Base-by-base conservation (phyloP, 306 rosid species). In the Begonia loranthoides region DNA sequence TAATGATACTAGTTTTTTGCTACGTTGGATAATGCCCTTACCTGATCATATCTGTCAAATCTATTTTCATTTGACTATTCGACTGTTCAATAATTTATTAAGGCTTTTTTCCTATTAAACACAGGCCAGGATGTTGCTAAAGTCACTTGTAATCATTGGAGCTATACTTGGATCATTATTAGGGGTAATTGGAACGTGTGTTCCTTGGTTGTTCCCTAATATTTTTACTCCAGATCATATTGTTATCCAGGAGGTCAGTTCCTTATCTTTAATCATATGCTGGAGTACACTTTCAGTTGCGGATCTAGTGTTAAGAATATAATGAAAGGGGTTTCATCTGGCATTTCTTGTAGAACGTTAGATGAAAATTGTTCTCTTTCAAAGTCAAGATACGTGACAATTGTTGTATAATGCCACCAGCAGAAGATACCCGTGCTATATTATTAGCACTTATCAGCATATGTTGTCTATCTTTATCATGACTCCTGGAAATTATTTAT, bases 121-220 rank as follows among this genome's bases (percentile, higher is more conserved):
- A 72, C 86, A 81, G 95, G 95, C 89, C 45, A 66, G 82, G 13
- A 52, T 57, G 71, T 76, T 89, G 66, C 83, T 84, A 28, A 84
- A 81, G 66, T 89, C 97, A 19, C 95, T 89, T 24, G 61, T 73
- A 47, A 62, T 59, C 68, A 77, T 84, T 9, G 97, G 97, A 69
- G 81, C 55, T 43, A 59, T 71, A 52, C 73, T 82, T 55, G 94
- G 97, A 44, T 65, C 64, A 12, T 55, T 69, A 52, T 70, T 84
- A 48, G 97, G 95, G 58, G 47, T 69, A 39, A 58, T 84, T 65
- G 97, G 97, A 68, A 89, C 90, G 44, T 63, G 59, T 19, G 64
- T 89, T 66, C 90, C 85, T 61, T 76, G 84, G 87, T 66, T 89
- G 45, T 75, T 89, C 69, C 95, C 97, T 51, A 60, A 64, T 49